Conservation (phyloP, 306 rosid species). For the Sindora glabra region DNA sequence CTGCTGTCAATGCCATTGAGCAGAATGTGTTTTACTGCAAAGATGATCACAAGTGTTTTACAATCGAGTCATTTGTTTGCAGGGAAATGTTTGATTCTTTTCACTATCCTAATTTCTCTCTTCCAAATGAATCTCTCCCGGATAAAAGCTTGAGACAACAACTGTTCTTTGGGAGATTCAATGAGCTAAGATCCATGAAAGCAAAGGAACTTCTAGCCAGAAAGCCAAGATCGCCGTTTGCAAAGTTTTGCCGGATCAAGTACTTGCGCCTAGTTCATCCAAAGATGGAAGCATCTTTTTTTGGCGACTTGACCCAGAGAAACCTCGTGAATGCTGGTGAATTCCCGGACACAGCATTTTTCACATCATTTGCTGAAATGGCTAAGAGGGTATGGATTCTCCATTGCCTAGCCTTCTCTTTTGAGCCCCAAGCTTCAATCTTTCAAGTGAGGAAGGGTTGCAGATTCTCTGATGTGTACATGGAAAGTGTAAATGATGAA, state of each 20-base stretch:
- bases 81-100: conserved; percentile 75
- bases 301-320: conserved; percentile 57
- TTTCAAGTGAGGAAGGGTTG: conserved; percentile 67
- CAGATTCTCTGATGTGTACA: conserved; percentile 81
- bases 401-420: conserved; percentile 76
- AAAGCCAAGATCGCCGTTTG: conserved; percentile 60
- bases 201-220: conserved; percentile 36
- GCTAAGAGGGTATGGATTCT: conserved; percentile 82
- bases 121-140: conserved; percentile 29
- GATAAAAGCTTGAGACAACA: conserved; percentile 29
- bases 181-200: conserved; percentile 56
- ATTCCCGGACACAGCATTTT: conserved; percentile 51
- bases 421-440: conserved; percentile 53
- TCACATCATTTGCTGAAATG: conserved; percentile 65
- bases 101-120: conserved; percentile 51
- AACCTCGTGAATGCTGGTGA: conserved; percentile 45
- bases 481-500: conserved; percentile 78
- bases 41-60: conserved; percentile 71
- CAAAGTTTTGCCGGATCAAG: conserved; percentile 60
- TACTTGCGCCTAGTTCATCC: conserved; percentile 66
- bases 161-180: conserved; percentile 46
- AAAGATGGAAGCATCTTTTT: conserved; percentile 65
- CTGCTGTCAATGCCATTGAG: conserved; percentile 53
- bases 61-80: conserved; percentile 71
- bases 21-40: conserved; percentile 36